phyloP scores from a whole-genome alignment of 164 flowering plant species.

The Platanus orientalis region DNA sequence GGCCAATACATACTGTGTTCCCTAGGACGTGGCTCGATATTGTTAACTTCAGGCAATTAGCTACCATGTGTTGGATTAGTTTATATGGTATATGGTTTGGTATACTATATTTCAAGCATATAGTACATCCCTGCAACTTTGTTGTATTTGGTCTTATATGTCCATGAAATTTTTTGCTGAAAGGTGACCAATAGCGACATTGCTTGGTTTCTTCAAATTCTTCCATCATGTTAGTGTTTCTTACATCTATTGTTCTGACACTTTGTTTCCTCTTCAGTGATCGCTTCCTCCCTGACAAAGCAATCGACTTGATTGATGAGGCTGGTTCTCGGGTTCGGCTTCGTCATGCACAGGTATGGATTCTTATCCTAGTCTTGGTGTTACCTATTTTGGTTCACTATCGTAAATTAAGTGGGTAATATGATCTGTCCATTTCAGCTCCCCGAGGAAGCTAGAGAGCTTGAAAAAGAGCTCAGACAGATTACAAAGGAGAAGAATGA shows the following conservation, averaged over 20 bases:
- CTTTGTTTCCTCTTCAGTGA: slow-evolving; percentile 34
- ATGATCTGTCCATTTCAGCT: too few species aligned
- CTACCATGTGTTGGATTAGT: too few species aligned
- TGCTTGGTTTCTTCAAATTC: background rate
- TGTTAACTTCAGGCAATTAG: too few species aligned
- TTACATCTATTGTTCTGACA: background rate
- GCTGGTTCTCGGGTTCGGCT: slow-evolving; percentile 65
- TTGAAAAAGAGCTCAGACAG: slow-evolving; percentile 91
- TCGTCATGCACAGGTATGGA: slow-evolving; percentile 37
- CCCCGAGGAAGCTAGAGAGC: slow-evolving; percentile 94
- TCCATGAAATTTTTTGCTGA: background rate
- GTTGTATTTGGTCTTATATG: background rate
- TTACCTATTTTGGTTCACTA: too few species aligned
- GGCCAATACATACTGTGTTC: too few species aligned
- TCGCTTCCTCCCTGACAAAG: slow-evolving; percentile 64
- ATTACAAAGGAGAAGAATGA: slow-evolving; percentile 89
- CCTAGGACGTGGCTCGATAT: too few species aligned
- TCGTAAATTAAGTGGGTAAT: too few species aligned
- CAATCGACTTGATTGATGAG: slow-evolving; percentile 69
- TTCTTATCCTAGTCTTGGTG: too few species aligned
- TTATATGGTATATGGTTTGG: too few species aligned
- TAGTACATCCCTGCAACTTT: background rate
- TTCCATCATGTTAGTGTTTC: background rate
- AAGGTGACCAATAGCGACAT: background rate
- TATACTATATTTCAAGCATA: too few species aligned